Percentiles rank a stretch among this genome's conserved stretches.
These are phyloP conservation scores for Podaxis sp. DNA, from an alignment of 768 basidiomycete genomes.

Conservation along the genomic window DNA sequence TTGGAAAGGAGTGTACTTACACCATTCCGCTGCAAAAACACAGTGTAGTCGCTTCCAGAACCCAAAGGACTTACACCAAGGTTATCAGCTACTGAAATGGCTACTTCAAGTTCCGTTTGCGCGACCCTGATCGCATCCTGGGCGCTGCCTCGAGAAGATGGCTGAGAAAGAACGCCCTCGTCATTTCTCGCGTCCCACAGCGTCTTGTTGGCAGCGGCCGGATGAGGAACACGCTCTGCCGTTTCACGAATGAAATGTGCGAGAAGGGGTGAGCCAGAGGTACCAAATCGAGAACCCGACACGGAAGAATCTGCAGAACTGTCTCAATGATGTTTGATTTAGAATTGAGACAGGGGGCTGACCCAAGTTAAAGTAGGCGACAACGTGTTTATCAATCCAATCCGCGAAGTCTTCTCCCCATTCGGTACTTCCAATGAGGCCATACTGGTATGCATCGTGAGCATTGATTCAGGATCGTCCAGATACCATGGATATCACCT, in stretches of 20 bases:
- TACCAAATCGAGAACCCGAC: slow-evolving; percentile 56
- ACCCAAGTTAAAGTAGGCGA: slow-evolving; percentile 86
- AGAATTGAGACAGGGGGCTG: slow-evolving; percentile 6
- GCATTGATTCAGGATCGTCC: neutral
- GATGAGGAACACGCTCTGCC: slow-evolving; percentile 74
- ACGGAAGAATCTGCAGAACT: slow-evolving; percentile 42
- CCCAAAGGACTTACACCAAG: slow-evolving; percentile 60
- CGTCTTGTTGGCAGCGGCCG: slow-evolving; percentile 57
- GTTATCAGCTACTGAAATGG: slow-evolving; percentile 27
- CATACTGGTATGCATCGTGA: slow-evolving; percentile 34
- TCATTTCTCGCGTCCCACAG: slow-evolving; percentile 81
- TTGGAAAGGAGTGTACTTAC: slow-evolving; percentile 23
- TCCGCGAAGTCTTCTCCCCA: slow-evolving; percentile 89
- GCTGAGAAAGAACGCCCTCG: slow-evolving; percentile 41
- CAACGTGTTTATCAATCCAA: slow-evolving; percentile 79
- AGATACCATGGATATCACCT: slow-evolving; percentile 38
- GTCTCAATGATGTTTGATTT: neutral
- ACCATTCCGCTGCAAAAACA: slow-evolving; percentile 75
- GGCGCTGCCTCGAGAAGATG: slow-evolving; percentile 20
- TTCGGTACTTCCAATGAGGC: slow-evolving; percentile 83
- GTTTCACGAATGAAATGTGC: slow-evolving; percentile 69
- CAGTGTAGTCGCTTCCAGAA: slow-evolving; percentile 86
- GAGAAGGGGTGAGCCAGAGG: slow-evolving; percentile 76
- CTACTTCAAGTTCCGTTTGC: slow-evolving; percentile 30
- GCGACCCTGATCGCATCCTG: slow-evolving; percentile 32